These are phyloP conservation scores for Beauveria pseudobassiana DNA, from an alignment of 2,329 filamentous ascomycete genomes.

Conservation along the genomic window DNA sequence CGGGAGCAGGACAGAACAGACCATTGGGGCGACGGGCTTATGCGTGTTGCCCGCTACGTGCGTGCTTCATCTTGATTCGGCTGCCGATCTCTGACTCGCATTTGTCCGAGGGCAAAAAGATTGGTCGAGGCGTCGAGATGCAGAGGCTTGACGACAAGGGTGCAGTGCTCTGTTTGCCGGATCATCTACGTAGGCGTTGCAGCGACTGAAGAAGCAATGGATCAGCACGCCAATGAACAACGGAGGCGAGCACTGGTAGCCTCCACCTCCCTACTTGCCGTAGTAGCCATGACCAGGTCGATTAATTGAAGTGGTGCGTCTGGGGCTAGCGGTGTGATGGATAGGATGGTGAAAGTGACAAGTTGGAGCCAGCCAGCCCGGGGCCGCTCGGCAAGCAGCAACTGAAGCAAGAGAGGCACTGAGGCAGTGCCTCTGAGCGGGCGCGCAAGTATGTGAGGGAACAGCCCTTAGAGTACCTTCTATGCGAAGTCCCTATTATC, in stretches of 20 bases:
- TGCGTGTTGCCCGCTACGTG: slow-evolving; percentile 1
- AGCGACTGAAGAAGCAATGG: background rate
- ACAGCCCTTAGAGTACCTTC: too few species aligned
- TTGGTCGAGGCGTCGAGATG: slow-evolving; percentile 4
- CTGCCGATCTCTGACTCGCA: slow-evolving; percentile 18
- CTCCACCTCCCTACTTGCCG: background rate
- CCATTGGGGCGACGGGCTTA: slow-evolving; percentile 13
- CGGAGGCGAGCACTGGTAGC: background rate
- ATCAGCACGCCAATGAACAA: background rate
- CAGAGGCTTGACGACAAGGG: background rate
- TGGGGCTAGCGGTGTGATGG: slow-evolving; percentile 1
- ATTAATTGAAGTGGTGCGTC: background rate
- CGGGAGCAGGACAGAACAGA: background rate
- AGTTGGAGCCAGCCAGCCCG: background rate
- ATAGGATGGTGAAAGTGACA: background rate
- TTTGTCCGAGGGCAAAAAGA: slow-evolving; percentile 3
- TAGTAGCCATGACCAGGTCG: background rate
- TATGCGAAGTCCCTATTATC: too few species aligned
- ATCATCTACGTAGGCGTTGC: background rate
- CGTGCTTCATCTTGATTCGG: slow-evolving; percentile 15
- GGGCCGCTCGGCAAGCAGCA: background rate
- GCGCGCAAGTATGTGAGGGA: background rate
- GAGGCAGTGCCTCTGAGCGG: background rate
- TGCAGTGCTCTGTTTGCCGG: background rate
- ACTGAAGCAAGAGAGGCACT: background rate